Conservation (phyloP, 1,284 basidiomycete genomes). For the Heterobasidion parviporum region DNA sequence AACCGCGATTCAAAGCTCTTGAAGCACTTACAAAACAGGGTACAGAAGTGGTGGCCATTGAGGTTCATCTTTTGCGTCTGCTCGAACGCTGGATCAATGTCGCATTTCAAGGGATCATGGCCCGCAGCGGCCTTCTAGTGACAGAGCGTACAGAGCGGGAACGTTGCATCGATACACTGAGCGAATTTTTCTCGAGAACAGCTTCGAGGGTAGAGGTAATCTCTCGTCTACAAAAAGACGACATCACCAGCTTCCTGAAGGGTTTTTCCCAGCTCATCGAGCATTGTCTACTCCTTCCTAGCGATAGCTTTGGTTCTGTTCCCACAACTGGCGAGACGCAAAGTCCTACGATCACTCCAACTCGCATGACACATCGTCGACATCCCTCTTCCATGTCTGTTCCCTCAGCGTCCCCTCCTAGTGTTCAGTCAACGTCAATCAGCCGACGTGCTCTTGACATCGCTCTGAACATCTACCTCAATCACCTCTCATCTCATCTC, state of each 20-base stretch:
- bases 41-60: conserved; percentile 55
- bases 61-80: conserved; percentile 42
- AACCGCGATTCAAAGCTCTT: conserved; percentile 58
- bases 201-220: conserved; percentile 42
- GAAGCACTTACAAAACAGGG: conserved; percentile 51
- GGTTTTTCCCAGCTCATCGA: conserved; percentile 56
- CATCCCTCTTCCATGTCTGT: conserved; percentile 45
- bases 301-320: conserved; percentile 17
- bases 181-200: conserved; percentile 45
- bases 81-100: conserved; percentile 56
- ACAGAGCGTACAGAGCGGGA: conserved; percentile 49
- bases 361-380: conserved; percentile 39
- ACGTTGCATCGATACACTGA: conserved; percentile 48
- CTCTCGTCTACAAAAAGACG: conserved; percentile 50
- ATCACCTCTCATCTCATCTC: conserved; percentile 50
- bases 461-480: conserved; percentile 53
- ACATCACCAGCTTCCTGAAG: conserved; percentile 39
- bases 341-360: conserved; percentile 20
- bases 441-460: conserved; percentile 41
- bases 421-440: conserved; percentile 14
- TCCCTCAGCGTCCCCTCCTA: conserved; percentile 17
- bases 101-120: conserved; percentile 48
- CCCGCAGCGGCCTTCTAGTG: conserved; percentile 25
- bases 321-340: conserved; percentile 19
- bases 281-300: conserved; percentile 35